Base-by-base conservation (phyloP, 257 asterid genomes). In the Petunia axillaris region DNA sequence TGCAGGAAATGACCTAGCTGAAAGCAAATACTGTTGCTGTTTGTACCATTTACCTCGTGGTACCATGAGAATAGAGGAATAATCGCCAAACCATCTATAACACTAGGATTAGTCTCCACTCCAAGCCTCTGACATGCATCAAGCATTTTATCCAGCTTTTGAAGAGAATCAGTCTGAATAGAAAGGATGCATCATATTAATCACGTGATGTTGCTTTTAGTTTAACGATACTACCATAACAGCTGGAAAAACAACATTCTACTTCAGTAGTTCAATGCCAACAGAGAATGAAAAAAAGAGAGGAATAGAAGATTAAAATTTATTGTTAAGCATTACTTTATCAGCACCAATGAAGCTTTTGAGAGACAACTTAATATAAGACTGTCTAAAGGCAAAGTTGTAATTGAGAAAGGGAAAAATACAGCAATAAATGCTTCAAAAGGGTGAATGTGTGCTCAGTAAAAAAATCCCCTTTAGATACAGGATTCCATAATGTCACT, bases 1-100 rank as follows among this genome's bases (percentile, higher is more conserved):
- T 3, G 73, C 68, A 75, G 40, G 16, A 36, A 80, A 43, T 41
- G 66, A 82, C 41, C 66, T 59, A 78, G 55, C 83, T 50, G 39
- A 78, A 36, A 25, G 25, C 25, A 79, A 57, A 85, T 67, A 76
- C 57, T 8, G 44, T 76, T 77, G 43, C 67, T 43, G 60, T 46
- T 36, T 63, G 46, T 6, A 6, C 5, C 6, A n/a, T 41, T 79
- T 86, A 94, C 98, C 98, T 91, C 93, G 74, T 94, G 98, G 86
- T 94, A 94, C 97, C 98, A 94, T 83, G 98, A 94, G 80, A 88
- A 86, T 48, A 94, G 81, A 62, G 98, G 98, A 40, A 92, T 85
- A 35, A 94, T 57, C 37, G 97, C 98, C 85, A 92, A 84, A 64
- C 86, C 94, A 85, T 85, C 94, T 85, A 92, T 78, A 7, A 89